Percentiles rank a stretch among this genome's conserved stretches.
Conservation (phyloP, 2,329 filamentous ascomycete genomes). For the Diaporthe humulicola region DNA sequence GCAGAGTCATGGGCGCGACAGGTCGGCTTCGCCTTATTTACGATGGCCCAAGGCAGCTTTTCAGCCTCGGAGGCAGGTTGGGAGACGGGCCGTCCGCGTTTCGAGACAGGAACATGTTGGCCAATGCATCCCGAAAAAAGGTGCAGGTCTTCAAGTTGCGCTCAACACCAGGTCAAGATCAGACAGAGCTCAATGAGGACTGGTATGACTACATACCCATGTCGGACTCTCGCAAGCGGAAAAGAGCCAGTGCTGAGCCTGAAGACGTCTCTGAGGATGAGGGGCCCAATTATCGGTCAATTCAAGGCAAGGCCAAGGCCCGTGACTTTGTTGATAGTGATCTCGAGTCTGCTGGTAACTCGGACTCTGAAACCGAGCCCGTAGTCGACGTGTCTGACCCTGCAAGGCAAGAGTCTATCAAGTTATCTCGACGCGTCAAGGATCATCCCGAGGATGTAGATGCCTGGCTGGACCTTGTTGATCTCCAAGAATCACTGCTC, state of each 20-base stretch:
- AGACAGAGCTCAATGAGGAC: slow-evolving; percentile 7
- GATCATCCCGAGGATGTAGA: slow-evolving; percentile 75
- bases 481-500: slow-evolving; percentile 80
- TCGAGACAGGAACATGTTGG: slow-evolving; percentile 63
- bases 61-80: slow-evolving; percentile 56
- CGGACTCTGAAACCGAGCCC: slow-evolving; percentile 52
- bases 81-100: slow-evolving; percentile 58
- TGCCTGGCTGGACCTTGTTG: slow-evolving; percentile 83
- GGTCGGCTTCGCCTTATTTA: slow-evolving; percentile 75
- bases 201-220: slow-evolving; percentile 64
- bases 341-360: slow-evolving; percentile 61
- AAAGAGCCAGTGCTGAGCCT: slow-evolving; percentile 50
- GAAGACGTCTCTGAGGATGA: slow-evolving; percentile 55
- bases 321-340: slow-evolving; percentile 63
- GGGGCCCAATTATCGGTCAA: slow-evolving; percentile 73
- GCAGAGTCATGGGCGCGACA: slow-evolving; percentile 77
- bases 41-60: slow-evolving; percentile 69
- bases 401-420: slow-evolving; percentile 67
- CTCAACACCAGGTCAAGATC: slow-evolving; percentile 22
- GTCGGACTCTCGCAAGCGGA: slow-evolving; percentile 55
- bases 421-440: slow-evolving; percentile 74
- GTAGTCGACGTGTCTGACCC: slow-evolving; percentile 56
- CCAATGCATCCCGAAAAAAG: slow-evolving; percentile 54
- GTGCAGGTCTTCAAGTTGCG: slow-evolving; percentile 57
- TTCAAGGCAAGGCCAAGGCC: slow-evolving; percentile 72